Evolutionary conservation across 106 monocot genomes (phyloP), one percentile per base, ranked within the genome.

Genomic region (Chionographis japonica): DNA sequence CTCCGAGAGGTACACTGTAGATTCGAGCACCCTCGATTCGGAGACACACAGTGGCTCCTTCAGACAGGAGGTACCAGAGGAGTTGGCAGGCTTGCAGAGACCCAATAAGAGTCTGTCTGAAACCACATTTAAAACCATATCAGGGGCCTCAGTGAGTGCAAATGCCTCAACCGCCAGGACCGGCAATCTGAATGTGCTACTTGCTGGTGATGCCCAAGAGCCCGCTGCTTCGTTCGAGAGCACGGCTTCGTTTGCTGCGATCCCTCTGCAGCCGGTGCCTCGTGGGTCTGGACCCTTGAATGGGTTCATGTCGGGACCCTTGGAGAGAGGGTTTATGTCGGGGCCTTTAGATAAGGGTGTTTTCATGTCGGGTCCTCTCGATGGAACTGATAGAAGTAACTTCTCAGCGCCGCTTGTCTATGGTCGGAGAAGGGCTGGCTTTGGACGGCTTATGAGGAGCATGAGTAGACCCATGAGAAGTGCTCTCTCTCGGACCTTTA

Each of bases 81-180:
- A 86, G 12, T n/a, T 77, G 17, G 72, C 72, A 8, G 75, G 68
- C 6, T 50, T 63, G 64, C 83, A 81, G 53, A 81, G 76, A 52
- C 65, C 54, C 14, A 80, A 53, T 49, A 85, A 78, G 73, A 74
- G 60, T 53, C 79, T 81, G 37, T 67, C 77, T 3, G 93, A 93
- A 66, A 89, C 89, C 41, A 89, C 89, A 11, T 97, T 97, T 74
- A 89, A 84, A 54, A 79, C 95, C 59, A 97, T 97, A 66, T 97
- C 95, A 0, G 95, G 95, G 4, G 95, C 95, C 10, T 97, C 95
- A 0, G 95, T 97, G n/a, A 97, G 95, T 60, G 95, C 95, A 8
- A 97, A 97, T 80, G 89, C 76, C 5, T 84, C 92, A 10, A 87
- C 84, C 54, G 95, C 86, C 12, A 76, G 95, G 14, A 95, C 91